Conservation (phyloP, 2,329 filamentous ascomycete genomes). For the Penicillium griseofulvum region DNA sequence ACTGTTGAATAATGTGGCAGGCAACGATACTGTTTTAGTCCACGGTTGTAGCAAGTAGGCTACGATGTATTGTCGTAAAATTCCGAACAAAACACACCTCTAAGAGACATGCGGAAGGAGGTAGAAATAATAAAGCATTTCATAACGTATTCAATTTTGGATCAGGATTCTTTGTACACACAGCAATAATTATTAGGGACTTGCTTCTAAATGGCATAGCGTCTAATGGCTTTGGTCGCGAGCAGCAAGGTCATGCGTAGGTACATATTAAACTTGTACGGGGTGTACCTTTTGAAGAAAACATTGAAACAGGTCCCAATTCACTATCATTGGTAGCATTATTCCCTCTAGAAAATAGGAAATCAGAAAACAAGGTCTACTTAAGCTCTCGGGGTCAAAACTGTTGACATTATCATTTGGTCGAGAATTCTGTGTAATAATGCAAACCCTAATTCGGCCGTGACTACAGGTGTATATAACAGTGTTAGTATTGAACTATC, state of each 20-base stretch:
- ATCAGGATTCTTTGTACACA: background rate
- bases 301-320: background rate
- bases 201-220: background rate
- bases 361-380: background rate
- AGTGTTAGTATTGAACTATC: background rate
- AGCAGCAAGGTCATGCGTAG: background rate
- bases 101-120: background rate
- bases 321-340: background rate
- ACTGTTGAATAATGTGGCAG: background rate
- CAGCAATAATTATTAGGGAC: too few species aligned
- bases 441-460: conserved; percentile 3
- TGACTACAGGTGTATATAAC: background rate
- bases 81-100: background rate
- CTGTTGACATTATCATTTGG: background rate
- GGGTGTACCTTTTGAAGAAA: background rate
- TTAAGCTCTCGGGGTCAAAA: conserved; percentile 3
- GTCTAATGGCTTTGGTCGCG: background rate
- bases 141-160: background rate
- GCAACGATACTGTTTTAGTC: background rate
- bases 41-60: background rate
- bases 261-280: background rate
- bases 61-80: background rate
- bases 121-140: background rate
- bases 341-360: background rate
- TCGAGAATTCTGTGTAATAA: background rate